Conservation (phyloP, 139 green algal species). For the Micractinium sp. region DNA sequence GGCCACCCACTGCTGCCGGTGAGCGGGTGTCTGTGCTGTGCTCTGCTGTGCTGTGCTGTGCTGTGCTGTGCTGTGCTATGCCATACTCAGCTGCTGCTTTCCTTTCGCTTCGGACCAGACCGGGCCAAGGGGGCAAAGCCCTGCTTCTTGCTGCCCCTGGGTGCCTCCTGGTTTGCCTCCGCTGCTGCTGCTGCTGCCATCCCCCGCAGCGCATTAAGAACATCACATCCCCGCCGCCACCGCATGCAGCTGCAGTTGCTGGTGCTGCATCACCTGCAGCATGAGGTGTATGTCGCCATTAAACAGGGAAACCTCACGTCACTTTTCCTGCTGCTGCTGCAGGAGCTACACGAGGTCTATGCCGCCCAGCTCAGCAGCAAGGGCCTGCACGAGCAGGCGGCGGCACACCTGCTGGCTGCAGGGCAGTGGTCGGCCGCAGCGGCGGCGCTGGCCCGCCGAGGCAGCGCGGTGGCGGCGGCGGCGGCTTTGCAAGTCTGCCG, state of each 20-base stretch:
- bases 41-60: too few species aligned
- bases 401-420: conserved; percentile 24
- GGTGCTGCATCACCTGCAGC: background rate
- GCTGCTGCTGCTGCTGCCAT: too few species aligned
- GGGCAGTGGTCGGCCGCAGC: conserved; percentile 21
- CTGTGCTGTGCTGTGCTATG: too few species aligned
- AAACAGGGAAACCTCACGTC: background rate
- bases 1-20: conserved; percentile 27
- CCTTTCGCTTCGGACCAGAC: too few species aligned
- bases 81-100: too few species aligned
- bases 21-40: too few species aligned
- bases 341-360: conserved; percentile 30
- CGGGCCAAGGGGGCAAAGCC: too few species aligned
- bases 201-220: background rate
- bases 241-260: background rate
- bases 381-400: conserved; percentile 17
- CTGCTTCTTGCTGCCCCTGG: too few species aligned
- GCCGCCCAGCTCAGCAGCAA: conserved; percentile 23
- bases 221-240: background rate
- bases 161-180: too few species aligned
- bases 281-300: conserved; percentile 6
- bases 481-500: conserved; percentile 3
- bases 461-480: background rate
- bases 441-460: background rate
- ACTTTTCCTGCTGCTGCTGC: background rate